These are phyloP conservation scores for Trichoderma hamatum DNA, from an alignment of 2,329 filamentous ascomycete genomes.

Conservation along the genomic window DNA sequence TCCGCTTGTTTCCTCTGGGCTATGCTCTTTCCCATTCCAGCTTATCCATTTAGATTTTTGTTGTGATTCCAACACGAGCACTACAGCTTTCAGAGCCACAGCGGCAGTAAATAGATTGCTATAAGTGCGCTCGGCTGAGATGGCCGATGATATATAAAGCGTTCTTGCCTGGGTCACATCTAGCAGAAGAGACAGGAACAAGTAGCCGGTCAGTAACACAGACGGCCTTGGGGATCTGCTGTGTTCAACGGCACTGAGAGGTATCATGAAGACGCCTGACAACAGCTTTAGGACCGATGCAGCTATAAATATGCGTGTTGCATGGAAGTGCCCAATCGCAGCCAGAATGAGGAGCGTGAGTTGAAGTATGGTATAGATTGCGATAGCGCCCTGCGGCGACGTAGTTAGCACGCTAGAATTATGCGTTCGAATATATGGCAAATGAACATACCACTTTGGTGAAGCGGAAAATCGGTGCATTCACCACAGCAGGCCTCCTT, in stretches of 20 bases:
- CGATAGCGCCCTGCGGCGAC: background rate
- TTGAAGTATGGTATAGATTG: background rate
- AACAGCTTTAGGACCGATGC: background rate
- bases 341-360: background rate
- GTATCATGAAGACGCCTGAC: background rate
- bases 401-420: background rate
- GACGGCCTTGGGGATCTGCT: background rate
- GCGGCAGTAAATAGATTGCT: background rate
- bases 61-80: background rate
- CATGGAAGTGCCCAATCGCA: background rate
- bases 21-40: conserved; percentile 44
- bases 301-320: background rate
- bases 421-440: background rate
- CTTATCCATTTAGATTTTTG: conserved; percentile 36
- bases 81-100: background rate
- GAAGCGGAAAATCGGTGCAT: background rate
- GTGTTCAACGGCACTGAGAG: background rate
- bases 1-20: conserved; percentile 43
- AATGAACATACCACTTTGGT: background rate
- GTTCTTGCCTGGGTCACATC: background rate
- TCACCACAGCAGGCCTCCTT: background rate
- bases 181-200: background rate
- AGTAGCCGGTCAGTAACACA: background rate
- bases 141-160: background rate
- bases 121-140: background rate